Percentiles rank a stretch among this genome's conserved stretches.
Evolutionary conservation across 805 yeast species (phyloP).

Genomic region (Wickerhamomyces ciferrii): DNA sequence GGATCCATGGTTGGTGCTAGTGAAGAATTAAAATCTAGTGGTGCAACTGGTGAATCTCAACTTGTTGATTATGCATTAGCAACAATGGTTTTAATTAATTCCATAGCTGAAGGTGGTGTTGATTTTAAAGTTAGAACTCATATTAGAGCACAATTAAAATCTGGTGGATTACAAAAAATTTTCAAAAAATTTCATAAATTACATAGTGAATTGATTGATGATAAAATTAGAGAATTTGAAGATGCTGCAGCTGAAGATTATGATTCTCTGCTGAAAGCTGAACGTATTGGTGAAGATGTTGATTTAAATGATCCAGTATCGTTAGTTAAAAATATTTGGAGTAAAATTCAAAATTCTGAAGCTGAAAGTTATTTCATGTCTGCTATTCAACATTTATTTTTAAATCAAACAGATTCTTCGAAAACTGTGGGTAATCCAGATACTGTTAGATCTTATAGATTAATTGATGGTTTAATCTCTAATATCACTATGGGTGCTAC

Average conservation of each 20-base stretch:
- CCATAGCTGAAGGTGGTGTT: slow-evolving; percentile 42
- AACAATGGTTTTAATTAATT: slow-evolving; percentile 65
- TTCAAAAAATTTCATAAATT: slow-evolving; percentile 47
- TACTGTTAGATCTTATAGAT: slow-evolving; percentile 48
- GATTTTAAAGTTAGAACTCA: slow-evolving; percentile 41
- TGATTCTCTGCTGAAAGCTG: slow-evolving; percentile 34
- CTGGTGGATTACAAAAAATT: slow-evolving; percentile 50
- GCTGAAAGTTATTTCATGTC: slow-evolving; percentile 46
- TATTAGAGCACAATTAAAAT: slow-evolving; percentile 53
- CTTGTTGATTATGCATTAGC: slow-evolving; percentile 67
- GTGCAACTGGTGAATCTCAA: slow-evolving; percentile 52
- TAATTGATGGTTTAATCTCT: slow-evolving; percentile 61
- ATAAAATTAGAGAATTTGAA: slow-evolving; percentile 59
- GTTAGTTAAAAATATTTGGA: slow-evolving; percentile 58
- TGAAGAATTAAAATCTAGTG: slow-evolving; percentile 58
- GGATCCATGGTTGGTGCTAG: slow-evolving; percentile 93
- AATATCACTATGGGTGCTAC: slow-evolving; percentile 50
- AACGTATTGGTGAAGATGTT: slow-evolving; percentile 32
- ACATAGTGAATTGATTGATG: slow-evolving; percentile 52
- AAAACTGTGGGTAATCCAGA: slow-evolving; percentile 42
- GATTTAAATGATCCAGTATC: slow-evolving; percentile 58
- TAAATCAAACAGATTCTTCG: slow-evolving; percentile 28
- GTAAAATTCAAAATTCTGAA: slow-evolving; percentile 45
- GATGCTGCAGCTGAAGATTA: slow-evolving; percentile 53
- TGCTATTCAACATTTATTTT: slow-evolving; percentile 49